Evolutionary conservation across 2,329 filamentous ascomycete species (phyloP).

Genomic region (Dothidotthia symphoricarpi): DNA sequence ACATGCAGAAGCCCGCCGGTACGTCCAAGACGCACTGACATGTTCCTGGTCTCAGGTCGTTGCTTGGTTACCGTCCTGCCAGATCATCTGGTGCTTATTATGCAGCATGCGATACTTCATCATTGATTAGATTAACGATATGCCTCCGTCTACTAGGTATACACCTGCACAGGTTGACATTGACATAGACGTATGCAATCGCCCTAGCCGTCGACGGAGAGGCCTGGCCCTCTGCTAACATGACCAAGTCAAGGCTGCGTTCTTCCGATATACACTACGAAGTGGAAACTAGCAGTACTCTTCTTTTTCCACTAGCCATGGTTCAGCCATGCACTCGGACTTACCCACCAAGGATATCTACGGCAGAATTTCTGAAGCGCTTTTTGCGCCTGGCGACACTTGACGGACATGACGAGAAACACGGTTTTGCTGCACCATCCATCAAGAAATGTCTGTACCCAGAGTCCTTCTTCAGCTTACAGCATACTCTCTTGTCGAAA

Average conservation of each 20-base stretch:
- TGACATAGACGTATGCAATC: conserved; percentile 19
- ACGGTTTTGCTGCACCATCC: no score
- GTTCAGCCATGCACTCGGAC: conserved; percentile 14
- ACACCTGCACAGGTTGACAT: conserved; percentile 5
- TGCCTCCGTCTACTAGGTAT: conserved; percentile 9
- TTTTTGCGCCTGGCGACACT: conserved; percentile 10
- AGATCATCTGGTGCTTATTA: conserved; percentile 30
- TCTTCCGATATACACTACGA: conserved; percentile 4
- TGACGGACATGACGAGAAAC: no score
- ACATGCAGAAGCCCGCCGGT: conserved; percentile 18
- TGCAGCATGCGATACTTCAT: conserved; percentile 15
- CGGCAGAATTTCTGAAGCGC: conserved; percentile 19
- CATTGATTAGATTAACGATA: no score
- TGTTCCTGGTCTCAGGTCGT: conserved; percentile 27
- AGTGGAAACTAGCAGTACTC: conserved; percentile 2
- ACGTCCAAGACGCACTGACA: conserved; percentile 19
- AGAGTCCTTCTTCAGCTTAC: no score
- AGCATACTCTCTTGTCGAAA: no score
- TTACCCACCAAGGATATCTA: conserved; percentile 2
- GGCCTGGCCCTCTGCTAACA: conserved; percentile 9
- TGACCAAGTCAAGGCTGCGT: conserved; percentile 14
- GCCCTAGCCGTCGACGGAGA: conserved; percentile 9
- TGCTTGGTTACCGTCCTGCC: conserved; percentile 33
- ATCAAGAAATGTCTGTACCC: no score
- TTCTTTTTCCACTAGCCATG: conserved; percentile 14